Percentiles rank a stretch among this genome's conserved stretches.
These are phyloP conservation scores for Neonectria hederae DNA, from an alignment of 2,329 filamentous ascomycete genomes.

Conservation along the genomic window DNA sequence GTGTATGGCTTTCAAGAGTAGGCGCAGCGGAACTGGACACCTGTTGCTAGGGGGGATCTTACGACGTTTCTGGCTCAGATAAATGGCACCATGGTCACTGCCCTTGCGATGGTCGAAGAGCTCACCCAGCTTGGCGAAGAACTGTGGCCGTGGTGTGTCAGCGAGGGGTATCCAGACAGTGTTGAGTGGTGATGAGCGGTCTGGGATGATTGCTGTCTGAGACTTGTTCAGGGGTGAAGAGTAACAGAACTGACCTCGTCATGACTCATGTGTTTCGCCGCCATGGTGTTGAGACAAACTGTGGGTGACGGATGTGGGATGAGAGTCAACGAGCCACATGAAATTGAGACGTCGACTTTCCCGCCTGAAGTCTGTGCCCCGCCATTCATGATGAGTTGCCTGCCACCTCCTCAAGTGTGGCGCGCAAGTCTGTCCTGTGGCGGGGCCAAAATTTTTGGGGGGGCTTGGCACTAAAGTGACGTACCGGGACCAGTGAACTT, in stretches of 20 bases:
- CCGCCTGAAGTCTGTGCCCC: conserved; percentile 32
- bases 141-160: conserved; percentile 58
- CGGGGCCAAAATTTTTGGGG: background rate
- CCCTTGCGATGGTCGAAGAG: conserved; percentile 74
- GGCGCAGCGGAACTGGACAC: background rate
- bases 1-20: background rate
- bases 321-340: conserved; percentile 19
- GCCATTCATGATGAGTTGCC: conserved; percentile 27
- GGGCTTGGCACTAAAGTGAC: conserved; percentile 9
- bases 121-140: conserved; percentile 74
- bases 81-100: conserved; percentile 77
- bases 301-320: conserved; percentile 7
- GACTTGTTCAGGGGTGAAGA: background rate
- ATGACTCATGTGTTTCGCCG: conserved; percentile 37
- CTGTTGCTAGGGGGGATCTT: conserved; percentile 41
- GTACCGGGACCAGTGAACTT: conserved; percentile 10
- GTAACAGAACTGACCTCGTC: conserved; percentile 36
- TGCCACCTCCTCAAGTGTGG: conserved; percentile 17
- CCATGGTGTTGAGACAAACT: conserved; percentile 31
- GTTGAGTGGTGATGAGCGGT: background rate
- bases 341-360: conserved; percentile 29
- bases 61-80: conserved; percentile 81
- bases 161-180: background rate
- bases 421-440: conserved; percentile 14
- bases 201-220: background rate